Evolutionary conservation across 495 filamentous ascomycete genomes (phyloP).

Genomic region (Sabuloglossum arenarium): DNA sequence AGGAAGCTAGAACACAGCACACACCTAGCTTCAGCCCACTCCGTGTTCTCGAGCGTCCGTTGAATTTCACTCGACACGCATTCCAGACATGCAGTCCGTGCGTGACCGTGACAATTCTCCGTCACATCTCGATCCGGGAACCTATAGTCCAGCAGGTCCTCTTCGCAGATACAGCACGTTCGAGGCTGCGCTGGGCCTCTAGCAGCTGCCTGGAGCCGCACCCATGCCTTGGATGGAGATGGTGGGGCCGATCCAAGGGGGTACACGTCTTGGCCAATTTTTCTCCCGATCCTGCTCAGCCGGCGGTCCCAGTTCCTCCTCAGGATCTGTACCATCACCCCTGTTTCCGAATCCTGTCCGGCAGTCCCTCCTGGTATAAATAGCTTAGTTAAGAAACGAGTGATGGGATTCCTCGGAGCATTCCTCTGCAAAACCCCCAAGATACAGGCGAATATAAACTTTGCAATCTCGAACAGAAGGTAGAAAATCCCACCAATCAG

Average conservation of each 20-base stretch:
- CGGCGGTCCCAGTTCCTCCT: neutral
- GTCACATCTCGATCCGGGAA: neutral
- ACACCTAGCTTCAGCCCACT: neutral
- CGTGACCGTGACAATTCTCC: neutral
- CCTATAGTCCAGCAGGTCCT: neutral
- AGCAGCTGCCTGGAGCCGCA: neutral
- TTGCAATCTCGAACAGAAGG: no score
- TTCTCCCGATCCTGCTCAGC: neutral
- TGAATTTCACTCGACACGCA: neutral
- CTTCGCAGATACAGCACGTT: neutral
- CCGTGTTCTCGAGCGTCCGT: neutral
- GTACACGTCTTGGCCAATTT: neutral
- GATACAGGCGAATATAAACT: neutral
- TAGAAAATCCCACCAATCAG: no score
- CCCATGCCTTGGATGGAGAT: neutral
- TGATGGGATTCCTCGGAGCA: neutral
- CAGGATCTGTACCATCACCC: neutral
- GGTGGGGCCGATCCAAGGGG: neutral
- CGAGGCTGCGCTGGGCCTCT: neutral
- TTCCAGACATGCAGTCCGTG: neutral
- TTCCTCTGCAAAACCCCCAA: no score
- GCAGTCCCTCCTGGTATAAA: neutral
- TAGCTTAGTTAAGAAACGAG: neutral
- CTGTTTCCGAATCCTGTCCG: neutral
- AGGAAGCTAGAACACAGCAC: neutral